Evolutionary conservation across 345 rosid species (phyloP), one percentile per base, ranked within the genome.

Genomic region (Sisymbrium altissimum): DNA sequence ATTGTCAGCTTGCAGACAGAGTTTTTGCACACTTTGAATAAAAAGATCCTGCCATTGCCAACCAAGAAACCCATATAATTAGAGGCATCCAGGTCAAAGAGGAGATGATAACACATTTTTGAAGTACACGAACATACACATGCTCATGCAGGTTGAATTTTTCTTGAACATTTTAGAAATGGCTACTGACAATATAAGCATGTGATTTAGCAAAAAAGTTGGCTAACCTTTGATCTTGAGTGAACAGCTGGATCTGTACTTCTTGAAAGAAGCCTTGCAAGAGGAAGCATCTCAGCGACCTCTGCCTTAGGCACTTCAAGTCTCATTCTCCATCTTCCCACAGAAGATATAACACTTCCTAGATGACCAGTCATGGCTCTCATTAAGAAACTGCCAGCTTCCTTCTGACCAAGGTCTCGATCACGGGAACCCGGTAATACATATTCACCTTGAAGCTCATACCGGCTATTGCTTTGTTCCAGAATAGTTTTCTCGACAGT

Each of bases 251-350:
- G 98, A 87, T 94, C 98, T 64, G 90, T 84, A 81, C 97, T 91
- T 81, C 97, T 87, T 71, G 98, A 94, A 70, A 94, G 90, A 73
- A 94, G 97, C 78, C 97, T 86, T 44, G 98, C 98, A 79, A 94
- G 92, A 58, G 97, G 98, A 79, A 94, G 98, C 98, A 94, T 94
- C 87, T 94, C 98, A 61, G 95, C 93, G 63, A 89, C 95, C 86
- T 94, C 97, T 63, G 98, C 98, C 77, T 83, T 86, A 63, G 98
- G 94, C 82, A 94, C 98, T 84, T 94, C 98, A 77, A 94, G 97
- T 83, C 98, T 88, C 95, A 94, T 85, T 84, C 98, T 89, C 98
- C 98, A 94, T 82, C 98, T 88, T 82, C 98, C 97, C 92, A 94
- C 85, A 36, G 97, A 89, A 73, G 98, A 94, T 81, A 94, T 94